phyloP scores from a whole-genome alignment of 306 rosid species.

The Senna siamea region DNA sequence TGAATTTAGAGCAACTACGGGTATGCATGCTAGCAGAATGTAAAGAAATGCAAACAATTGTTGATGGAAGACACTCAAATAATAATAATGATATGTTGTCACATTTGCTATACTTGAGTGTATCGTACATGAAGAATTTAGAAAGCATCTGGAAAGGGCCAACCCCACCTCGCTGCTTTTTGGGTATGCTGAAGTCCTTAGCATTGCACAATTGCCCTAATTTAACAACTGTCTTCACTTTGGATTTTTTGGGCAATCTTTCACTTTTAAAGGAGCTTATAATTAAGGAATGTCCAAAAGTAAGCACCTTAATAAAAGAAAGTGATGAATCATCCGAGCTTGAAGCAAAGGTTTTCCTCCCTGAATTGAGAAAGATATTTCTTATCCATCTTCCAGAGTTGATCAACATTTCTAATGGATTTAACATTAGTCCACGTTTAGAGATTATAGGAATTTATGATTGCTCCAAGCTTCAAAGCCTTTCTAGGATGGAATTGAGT shows the following conservation, averaged over 20 bases:
- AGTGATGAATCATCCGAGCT: background rate
- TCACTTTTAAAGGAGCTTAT: background rate
- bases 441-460: background rate
- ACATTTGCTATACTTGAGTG: background rate
- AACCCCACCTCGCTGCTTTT: no score
- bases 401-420: background rate
- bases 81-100: background rate
- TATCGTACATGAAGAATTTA: conserved; percentile 39
- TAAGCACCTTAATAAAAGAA: background rate
- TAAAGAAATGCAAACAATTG: background rate
- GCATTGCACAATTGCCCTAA: conserved; percentile 37
- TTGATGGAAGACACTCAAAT: background rate
- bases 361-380: background rate
- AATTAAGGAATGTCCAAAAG: background rate
- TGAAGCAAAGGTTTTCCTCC: background rate
- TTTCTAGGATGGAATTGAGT: background rate
- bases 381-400: background rate
- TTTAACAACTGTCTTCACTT: conserved; percentile 21
- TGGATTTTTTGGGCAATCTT: background rate
- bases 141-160: conserved; percentile 27
- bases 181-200: background rate
- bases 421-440: background rate
- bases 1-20: background rate
- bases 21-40: background rate
- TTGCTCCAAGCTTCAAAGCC: background rate